phyloP scores from a whole-genome alignment of 192 early-diverging fungal genomes.

The Coemansia sp. region DNA sequence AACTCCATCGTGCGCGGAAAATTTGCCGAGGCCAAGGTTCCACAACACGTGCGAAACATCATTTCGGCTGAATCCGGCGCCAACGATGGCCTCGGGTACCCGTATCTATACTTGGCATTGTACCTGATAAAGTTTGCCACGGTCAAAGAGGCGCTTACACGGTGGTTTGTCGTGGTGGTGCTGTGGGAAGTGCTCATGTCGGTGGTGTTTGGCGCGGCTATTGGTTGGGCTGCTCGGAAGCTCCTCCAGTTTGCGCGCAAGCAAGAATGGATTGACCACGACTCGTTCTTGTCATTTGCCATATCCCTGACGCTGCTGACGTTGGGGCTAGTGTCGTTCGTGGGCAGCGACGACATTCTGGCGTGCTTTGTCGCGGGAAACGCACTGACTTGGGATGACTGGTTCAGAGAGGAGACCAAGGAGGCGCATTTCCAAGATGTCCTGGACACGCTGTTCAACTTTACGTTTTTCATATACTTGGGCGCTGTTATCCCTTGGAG shows the following conservation, averaged over 20 bases:
- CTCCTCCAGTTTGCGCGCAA: slow-evolving; percentile 66
- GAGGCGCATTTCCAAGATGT: slow-evolving; percentile 89
- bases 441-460: slow-evolving; percentile 85
- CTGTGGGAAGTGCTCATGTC: slow-evolving; percentile 76
- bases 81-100: slow-evolving; percentile 83
- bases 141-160: slow-evolving; percentile 60
- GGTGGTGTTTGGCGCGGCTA: slow-evolving; percentile 65
- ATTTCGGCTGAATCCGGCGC: slow-evolving; percentile 78
- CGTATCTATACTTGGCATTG: slow-evolving; percentile 73
- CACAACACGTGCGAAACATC: slow-evolving; percentile 69
- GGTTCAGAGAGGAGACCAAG: slow-evolving; percentile 80
- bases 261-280: slow-evolving; percentile 79
- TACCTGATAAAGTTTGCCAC: slow-evolving; percentile 59
- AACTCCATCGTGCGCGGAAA: slow-evolving; percentile 89
- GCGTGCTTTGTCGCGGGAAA: slow-evolving; percentile 76
- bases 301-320: slow-evolving; percentile 73
- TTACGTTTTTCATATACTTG: slow-evolving; percentile 85
- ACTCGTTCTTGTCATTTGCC: slow-evolving; percentile 77
- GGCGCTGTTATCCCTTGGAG: slow-evolving; percentile 73
- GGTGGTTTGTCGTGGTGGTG: slow-evolving; percentile 73
- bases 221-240: slow-evolving; percentile 70
- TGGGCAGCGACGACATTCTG: slow-evolving; percentile 73
- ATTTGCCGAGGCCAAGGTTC: slow-evolving; percentile 88
- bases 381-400: slow-evolving; percentile 83
- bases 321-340: slow-evolving; percentile 65